These are phyloP conservation scores for Canna indica DNA, from an alignment of 176 grass and related monocot genomes.

Conservation along the genomic window DNA sequence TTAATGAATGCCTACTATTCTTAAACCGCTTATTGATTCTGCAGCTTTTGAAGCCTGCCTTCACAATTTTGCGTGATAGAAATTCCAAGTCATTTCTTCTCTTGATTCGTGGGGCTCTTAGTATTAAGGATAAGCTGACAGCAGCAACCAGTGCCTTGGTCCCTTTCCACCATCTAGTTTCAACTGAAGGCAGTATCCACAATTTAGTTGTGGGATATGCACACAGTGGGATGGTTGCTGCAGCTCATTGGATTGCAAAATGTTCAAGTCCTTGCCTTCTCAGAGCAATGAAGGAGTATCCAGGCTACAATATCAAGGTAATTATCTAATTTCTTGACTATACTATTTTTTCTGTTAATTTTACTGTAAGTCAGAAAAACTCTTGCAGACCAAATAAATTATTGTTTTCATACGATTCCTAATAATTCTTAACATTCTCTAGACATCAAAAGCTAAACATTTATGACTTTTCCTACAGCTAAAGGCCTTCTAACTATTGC, in stretches of 20 bases:
- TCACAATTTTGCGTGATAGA: conserved; percentile 56
- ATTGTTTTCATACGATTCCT: not conserved
- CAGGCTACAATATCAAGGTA: conserved; percentile 49
- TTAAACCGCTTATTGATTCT: conserved; percentile 21
- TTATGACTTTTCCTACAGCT: not conserved
- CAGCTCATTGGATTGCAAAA: conserved; percentile 61
- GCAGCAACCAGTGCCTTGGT: conserved; percentile 66
- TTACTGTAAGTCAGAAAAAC: not conserved
- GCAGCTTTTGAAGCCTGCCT: conserved; percentile 86
- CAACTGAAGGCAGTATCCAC: conserved; percentile 31
- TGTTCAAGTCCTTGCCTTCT: conserved; percentile 42
- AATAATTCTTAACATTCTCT: not conserved
- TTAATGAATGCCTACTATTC: not conserved
- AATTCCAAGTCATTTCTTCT: conserved; percentile 69
- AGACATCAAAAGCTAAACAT: not conserved
- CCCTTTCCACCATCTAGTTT: conserved; percentile 53
- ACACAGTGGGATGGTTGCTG: conserved; percentile 61
- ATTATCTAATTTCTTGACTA: conserved; percentile 3
- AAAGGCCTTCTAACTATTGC: too few species aligned
- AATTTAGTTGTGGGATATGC: conserved; percentile 49
- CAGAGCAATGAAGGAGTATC: conserved; percentile 33
- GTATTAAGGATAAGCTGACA: conserved; percentile 73
- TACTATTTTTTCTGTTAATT: not conserved
- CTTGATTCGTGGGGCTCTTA: conserved; percentile 85
- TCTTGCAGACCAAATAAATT: not conserved